Conservation (phyloP, 495 filamentous ascomycete species). For the Aspergillus biplanus region DNA sequence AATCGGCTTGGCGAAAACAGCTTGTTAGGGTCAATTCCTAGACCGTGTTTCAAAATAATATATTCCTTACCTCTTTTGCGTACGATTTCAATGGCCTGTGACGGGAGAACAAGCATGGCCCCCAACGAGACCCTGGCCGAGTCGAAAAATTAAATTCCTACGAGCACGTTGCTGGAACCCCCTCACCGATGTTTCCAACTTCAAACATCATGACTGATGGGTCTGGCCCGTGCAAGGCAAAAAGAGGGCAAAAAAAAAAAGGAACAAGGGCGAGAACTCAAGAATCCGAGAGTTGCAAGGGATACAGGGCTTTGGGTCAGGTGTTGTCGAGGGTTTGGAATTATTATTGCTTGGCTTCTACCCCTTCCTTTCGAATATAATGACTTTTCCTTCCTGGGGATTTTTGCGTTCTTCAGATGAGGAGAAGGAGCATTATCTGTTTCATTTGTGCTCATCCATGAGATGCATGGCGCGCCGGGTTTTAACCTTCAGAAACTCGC, state of each 20-base stretch:
- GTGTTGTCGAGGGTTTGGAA: not conserved
- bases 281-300: constrained; percentile 13
- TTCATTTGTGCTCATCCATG: too few relatives aligned
- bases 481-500: not conserved
- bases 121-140: not conserved
- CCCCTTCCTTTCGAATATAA: not conserved
- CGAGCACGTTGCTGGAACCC: constrained; percentile 10
- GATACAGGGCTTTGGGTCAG: constrained; percentile 7
- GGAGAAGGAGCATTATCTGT: too few relatives aligned
- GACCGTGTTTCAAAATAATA: constrained; percentile 12
- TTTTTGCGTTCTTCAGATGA: too few relatives aligned
- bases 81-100: not conserved
- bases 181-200: constrained; percentile 15
- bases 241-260: not conserved
- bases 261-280: not conserved
- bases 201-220: constrained; percentile 16
- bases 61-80: constrained; percentile 14
- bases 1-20: not conserved
- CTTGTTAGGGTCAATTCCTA: not conserved
- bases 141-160: constrained; percentile 7
- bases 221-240: constrained; percentile 14
- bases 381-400: not conserved
- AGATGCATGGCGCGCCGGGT: not conserved
- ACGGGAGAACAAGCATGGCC: not conserved
- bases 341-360: constrained; percentile 2